Conservation (phyloP, 768 basidiomycete genomes). For the Pleurotus salmoneostramineus region DNA sequence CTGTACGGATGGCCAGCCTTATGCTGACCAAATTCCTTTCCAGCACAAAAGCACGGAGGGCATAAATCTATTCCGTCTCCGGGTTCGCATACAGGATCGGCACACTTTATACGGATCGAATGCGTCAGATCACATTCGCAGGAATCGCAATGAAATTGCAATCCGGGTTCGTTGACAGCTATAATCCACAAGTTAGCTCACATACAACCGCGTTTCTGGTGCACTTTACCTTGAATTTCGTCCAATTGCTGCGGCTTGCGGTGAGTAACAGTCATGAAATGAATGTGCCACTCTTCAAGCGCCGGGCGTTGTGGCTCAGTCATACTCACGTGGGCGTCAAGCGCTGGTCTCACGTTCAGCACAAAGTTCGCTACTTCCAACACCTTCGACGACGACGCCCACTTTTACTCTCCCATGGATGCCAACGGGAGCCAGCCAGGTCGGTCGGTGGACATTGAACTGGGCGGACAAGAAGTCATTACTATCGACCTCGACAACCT, state of each 20-base stretch:
- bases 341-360: too few relatives aligned
- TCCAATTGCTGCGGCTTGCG: constrained; percentile 59
- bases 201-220: constrained; percentile 4
- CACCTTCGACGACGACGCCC: background rate
- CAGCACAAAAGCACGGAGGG: constrained; percentile 86
- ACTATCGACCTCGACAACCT: constrained; percentile 88
- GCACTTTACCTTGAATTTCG: constrained; percentile 55
- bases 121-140: constrained; percentile 91
- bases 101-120: constrained; percentile 95
- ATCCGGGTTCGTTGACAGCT: constrained; percentile 80
- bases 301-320: too few relatives aligned
- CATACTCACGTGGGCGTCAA: too few relatives aligned
- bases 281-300: too few relatives aligned
- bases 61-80: constrained; percentile 90
- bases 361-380: too few relatives aligned
- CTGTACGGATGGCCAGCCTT: constrained; percentile 87
- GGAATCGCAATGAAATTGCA: constrained; percentile 80
- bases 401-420: constrained; percentile 10
- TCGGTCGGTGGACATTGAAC: constrained; percentile 70
- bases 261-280: constrained; percentile 59
- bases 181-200: constrained; percentile 1
- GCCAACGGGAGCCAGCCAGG: constrained; percentile 32
- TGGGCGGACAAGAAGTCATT: constrained; percentile 81
- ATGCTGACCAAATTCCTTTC: constrained; percentile 85
- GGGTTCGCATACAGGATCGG: constrained; percentile 62